Conservation (phyloP, 805 yeast species). For the Allodekkera sacchari region DNA sequence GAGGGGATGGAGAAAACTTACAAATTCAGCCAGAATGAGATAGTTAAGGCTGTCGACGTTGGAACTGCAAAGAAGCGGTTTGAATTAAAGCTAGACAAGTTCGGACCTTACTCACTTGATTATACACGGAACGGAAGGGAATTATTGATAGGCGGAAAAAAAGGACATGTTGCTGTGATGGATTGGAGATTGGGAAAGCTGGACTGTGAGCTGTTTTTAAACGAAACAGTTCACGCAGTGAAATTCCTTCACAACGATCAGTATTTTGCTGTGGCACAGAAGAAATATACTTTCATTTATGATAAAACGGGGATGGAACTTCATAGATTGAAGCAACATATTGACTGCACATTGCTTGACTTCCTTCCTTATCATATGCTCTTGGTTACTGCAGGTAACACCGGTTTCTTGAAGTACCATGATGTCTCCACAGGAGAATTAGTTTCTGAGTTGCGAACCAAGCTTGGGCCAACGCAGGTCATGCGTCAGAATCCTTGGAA, state of each 20-base stretch:
- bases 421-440: conserved; percentile 90
- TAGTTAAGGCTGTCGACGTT: conserved; percentile 65
- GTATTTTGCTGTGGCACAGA: conserved; percentile 94
- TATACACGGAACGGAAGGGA: conserved; percentile 85
- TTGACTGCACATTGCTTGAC: conserved; percentile 75
- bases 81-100: conserved; percentile 61
- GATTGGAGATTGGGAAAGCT: conserved; percentile 89
- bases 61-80: conserved; percentile 69
- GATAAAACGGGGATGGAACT: conserved; percentile 87
- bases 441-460: conserved; percentile 78
- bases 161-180: conserved; percentile 93
- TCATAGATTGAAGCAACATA: conserved; percentile 84
- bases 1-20: conserved; percentile 93
- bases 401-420: conserved; percentile 85
- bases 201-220: conserved; percentile 73
- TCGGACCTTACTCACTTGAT: conserved; percentile 81
- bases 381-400: conserved; percentile 79
- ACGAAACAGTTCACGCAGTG: conserved; percentile 87
- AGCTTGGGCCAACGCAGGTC: conserved; percentile 81
- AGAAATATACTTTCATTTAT: conserved; percentile 86
- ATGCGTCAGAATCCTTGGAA: conserved; percentile 93
- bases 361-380: conserved; percentile 90
- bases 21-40: conserved; percentile 76
- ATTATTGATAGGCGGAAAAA: conserved; percentile 74
- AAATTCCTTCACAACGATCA: conserved; percentile 89